Evolutionary conservation across 345 rosid species (phyloP).

Genomic region (Salix udensis): DNA sequence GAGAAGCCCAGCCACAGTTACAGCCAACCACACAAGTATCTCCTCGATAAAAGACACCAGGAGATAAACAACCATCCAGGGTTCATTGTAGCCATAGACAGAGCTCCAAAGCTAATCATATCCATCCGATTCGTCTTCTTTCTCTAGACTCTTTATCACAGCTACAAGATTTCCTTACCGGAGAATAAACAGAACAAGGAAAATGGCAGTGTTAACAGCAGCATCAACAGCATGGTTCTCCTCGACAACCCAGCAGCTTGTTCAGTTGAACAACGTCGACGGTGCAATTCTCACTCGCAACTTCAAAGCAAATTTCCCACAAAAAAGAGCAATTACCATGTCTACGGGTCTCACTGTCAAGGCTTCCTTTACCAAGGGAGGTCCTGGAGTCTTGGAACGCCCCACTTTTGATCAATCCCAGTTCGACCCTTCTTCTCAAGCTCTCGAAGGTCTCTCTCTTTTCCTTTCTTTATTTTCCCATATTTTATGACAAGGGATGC

Average conservation of each 20-base stretch:
- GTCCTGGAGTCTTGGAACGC: slow-evolving; percentile 26
- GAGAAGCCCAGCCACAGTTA: neutral
- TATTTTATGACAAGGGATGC: neutral
- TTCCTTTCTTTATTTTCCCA: neutral
- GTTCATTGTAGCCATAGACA: neutral
- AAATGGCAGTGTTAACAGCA: neutral
- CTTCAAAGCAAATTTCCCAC: neutral
- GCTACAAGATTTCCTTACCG: neutral
- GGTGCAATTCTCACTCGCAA: neutral
- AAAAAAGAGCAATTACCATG: neutral
- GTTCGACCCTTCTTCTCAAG: slow-evolving; percentile 27
- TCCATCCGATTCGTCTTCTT: neutral
- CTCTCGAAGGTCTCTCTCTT: slow-evolving; percentile 23
- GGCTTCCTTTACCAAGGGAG: slow-evolving; percentile 13
- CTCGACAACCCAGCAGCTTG: neutral
- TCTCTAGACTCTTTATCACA: neutral
- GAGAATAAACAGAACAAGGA: neutral
- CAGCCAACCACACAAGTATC: neutral
- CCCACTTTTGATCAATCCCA: slow-evolving; percentile 32
- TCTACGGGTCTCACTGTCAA: neutral
- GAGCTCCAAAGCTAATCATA: neutral
- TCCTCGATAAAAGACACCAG: neutral
- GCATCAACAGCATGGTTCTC: neutral
- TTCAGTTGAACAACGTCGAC: neutral
- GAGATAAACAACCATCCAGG: neutral